Conservation (phyloP, 2,329 filamentous ascomycete species). For the Fusarium redolens region DNA sequence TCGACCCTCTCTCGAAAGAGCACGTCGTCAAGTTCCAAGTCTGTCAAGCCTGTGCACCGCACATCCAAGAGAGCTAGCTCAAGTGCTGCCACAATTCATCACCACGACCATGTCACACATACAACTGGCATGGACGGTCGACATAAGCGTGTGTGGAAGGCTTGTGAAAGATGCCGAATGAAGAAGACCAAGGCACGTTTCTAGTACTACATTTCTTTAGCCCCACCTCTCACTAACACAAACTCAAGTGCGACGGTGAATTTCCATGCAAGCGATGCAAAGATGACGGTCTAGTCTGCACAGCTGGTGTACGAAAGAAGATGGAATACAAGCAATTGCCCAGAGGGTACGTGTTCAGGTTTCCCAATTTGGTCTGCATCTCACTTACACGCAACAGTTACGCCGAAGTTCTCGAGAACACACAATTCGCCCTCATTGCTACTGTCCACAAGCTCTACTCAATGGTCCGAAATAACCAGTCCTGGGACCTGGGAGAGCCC, state of each 20-base stretch:
- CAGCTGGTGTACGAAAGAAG: conserved; percentile 72
- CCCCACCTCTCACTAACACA: conserved; percentile 21
- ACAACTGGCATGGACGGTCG: conserved; percentile 61
- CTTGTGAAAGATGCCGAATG: conserved; percentile 74
- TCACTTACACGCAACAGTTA: conserved; percentile 58
- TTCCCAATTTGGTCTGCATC: neutral
- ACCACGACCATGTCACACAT: conserved; percentile 52
- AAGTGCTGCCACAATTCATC: conserved; percentile 49
- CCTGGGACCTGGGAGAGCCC: conserved; percentile 72
- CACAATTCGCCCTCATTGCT: conserved; percentile 71
- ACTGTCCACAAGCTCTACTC: conserved; percentile 74
- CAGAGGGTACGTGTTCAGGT: conserved; percentile 60
- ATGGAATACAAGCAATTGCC: conserved; percentile 76
- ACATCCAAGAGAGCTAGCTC: conserved; percentile 62
- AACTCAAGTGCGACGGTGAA: conserved; percentile 69
- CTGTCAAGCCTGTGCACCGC: conserved; percentile 63
- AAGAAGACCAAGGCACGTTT: conserved; percentile 73
- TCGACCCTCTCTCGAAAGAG: conserved; percentile 52
- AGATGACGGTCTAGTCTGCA: conserved; percentile 73
- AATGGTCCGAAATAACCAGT: conserved; percentile 69
- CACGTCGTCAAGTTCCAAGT: conserved; percentile 56
- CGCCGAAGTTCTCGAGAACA: conserved; percentile 73
- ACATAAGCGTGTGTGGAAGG: conserved; percentile 75
- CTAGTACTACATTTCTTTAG: conserved; percentile 3
- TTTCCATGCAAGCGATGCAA: conserved; percentile 75